These are phyloP conservation scores for Musa schizocarpa DNA, from an alignment of 176 grass and related monocot genomes.

Conservation along the genomic window DNA sequence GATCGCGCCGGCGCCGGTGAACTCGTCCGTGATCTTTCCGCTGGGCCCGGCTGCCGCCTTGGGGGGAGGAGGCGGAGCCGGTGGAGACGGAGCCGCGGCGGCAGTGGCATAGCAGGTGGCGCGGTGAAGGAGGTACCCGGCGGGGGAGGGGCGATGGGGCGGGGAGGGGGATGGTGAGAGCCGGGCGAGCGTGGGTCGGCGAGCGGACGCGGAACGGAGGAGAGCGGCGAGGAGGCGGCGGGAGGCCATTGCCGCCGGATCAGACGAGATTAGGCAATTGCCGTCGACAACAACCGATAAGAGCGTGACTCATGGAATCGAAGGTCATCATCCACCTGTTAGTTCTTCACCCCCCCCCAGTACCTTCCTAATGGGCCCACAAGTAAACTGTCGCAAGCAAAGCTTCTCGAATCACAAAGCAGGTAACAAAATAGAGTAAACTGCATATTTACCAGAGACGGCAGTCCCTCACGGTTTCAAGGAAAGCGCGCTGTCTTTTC, in stretches of 20 bases:
- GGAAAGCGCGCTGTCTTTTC: no score
- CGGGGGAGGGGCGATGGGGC: constrained; percentile 34
- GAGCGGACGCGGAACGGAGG: constrained; percentile 6
- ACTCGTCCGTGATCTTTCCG: constrained; percentile 31
- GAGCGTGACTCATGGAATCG: no score
- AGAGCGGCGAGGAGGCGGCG: constrained; percentile 61
- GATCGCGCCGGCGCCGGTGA: constrained; percentile 37
- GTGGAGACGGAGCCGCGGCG: constrained; percentile 37
- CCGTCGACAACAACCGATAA: no score
- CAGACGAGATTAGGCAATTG: not conserved
- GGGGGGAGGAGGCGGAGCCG: constrained; percentile 9
- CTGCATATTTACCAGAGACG: no score
- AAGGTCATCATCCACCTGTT: no score
- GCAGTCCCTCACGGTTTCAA: no score
- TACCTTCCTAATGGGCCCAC: no score
- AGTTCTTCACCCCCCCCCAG: accelerated
- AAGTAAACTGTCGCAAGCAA: no score
- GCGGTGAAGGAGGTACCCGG: constrained; percentile 50
- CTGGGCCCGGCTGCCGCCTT: not conserved
- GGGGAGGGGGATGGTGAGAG: constrained; percentile 35
- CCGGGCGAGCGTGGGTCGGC: constrained; percentile 25
- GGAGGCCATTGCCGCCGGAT: constrained; percentile 47
- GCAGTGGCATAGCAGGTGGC: constrained; percentile 39
- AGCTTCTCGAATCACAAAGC: no score
- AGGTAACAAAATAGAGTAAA: no score